These are phyloP conservation scores for Syzygium oleosum DNA, from an alignment of 345 rosid genomes.

Conservation along the genomic window DNA sequence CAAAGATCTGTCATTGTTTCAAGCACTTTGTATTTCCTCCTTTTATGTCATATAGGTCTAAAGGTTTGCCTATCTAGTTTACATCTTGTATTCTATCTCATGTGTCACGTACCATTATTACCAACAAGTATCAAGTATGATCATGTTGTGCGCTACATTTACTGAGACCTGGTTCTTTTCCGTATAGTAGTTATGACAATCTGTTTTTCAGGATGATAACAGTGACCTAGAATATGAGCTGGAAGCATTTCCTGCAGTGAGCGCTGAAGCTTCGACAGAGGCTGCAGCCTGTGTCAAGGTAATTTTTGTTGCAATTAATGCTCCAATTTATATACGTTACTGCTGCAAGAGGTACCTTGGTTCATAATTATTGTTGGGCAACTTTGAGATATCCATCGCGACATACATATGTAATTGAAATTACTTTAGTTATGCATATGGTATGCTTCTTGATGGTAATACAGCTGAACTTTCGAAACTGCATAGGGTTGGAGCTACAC, in stretches of 20 bases:
- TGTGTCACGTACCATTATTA: too few relatives aligned
- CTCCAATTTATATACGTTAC: neutral
- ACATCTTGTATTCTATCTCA: neutral
- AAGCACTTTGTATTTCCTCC: neutral
- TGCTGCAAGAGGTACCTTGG: neutral
- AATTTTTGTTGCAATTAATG: slow-evolving; percentile 3
- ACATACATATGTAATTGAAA: neutral
- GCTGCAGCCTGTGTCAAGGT: slow-evolving; percentile 91
- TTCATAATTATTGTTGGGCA: neutral
- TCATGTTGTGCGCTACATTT: neutral
- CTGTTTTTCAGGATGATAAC: slow-evolving; percentile 66
- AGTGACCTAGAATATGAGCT: slow-evolving; percentile 86
- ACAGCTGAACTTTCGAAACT: neutral
- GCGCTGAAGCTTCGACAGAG: slow-evolving; percentile 56
- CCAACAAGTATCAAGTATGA: neutral
- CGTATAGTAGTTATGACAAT: neutral
- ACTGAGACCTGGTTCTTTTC: neutral
- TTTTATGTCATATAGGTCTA: neutral
- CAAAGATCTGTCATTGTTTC: neutral
- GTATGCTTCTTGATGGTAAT: neutral
- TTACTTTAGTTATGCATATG: neutral
- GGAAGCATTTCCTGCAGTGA: slow-evolving; percentile 69
- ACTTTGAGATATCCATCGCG: neutral
- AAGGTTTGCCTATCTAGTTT: neutral
- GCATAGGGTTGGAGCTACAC: neutral